Base-by-base conservation (phyloP, 441 rosid species). In the Flueggea neowawraea region DNA sequence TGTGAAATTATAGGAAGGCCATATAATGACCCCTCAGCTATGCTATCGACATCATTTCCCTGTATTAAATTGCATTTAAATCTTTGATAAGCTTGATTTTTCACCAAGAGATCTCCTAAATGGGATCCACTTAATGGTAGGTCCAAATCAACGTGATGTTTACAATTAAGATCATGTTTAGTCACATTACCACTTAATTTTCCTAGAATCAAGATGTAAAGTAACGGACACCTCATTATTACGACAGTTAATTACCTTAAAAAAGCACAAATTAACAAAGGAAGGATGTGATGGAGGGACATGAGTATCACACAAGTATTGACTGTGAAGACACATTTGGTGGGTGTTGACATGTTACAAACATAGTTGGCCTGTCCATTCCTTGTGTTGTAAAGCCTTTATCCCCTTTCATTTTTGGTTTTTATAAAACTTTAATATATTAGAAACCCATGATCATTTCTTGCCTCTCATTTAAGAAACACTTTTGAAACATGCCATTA, bases 121-220 rank as follows among this genome's bases (percentile, higher is more conserved):
- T 63, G 55, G 76, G 77, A 58, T 64, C 80, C 58, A 60, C 59
- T 55, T 31, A 62, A 54, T 16, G 39, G 75, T 69, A 74, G 81
- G 84, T 79, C 81, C 80, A 75, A 58, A 84, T 83, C 81, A 70
- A 67, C 55, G 70, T 79, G 86, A 82, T 84, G 86, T 72, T 55
- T 63, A 70, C 84, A 33, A 72, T 69, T 63, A 70, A 63, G 66
- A 72, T 70, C 65, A 33, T 33, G 39, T 33, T 33, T 81, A 78
- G 81, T 81, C 74, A 69, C 73, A 75, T 41, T 74, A 57, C 66
- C 69, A 62, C 72, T 75, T 78, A 76, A 67, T 78, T 75, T 75
- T 73, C 73, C 73, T 31, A 33, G 39, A 6, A 33, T 33, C 39
- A 33, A 33, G 4, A 3, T 33, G 4, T 70, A 61, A 70, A 69